Evolutionary conservation across 2,329 filamentous ascomycete species (phyloP).

Genomic region (Botrytis aclada): DNA sequence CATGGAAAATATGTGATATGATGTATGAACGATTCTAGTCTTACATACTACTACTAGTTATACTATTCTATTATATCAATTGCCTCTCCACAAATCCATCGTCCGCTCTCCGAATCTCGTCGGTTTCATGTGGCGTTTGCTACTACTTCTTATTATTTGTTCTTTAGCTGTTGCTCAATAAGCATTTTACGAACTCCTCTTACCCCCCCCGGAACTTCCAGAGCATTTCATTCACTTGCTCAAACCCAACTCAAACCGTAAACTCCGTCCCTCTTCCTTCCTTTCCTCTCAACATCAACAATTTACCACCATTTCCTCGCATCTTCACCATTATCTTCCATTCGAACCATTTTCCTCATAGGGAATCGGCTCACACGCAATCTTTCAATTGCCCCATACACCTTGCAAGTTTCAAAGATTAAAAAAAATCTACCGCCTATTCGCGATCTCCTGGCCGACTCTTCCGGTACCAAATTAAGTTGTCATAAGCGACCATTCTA

Average conservation of each 20-base stretch:
- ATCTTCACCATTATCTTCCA: background rate
- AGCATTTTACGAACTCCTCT: slow-evolving; percentile 14
- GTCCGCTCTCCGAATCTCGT: slow-evolving; percentile 1
- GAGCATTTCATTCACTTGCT: background rate
- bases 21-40: background rate
- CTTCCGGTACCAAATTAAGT: slow-evolving; percentile 19
- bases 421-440: background rate
- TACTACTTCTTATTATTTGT: slow-evolving; percentile 5
- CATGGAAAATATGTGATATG: background rate
- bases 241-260: background rate
- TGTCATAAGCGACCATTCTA: slow-evolving; percentile 20
- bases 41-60: background rate
- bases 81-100: background rate
- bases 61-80: background rate
- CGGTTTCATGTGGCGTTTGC: slow-evolving; percentile 20
- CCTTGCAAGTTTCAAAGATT: slow-evolving; percentile 16
- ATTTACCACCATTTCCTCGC: background rate
- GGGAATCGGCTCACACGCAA: background rate
- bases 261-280: background rate
- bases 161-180: slow-evolving; percentile 10
- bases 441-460: slow-evolving; percentile 19
- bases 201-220: background rate
- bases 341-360: too few species aligned
- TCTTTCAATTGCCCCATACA: background rate
- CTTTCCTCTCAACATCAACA: slow-evolving; percentile 7